phyloP scores from a whole-genome alignment of 345 rosid genomes.

The Clarkia xantiana region DNA sequence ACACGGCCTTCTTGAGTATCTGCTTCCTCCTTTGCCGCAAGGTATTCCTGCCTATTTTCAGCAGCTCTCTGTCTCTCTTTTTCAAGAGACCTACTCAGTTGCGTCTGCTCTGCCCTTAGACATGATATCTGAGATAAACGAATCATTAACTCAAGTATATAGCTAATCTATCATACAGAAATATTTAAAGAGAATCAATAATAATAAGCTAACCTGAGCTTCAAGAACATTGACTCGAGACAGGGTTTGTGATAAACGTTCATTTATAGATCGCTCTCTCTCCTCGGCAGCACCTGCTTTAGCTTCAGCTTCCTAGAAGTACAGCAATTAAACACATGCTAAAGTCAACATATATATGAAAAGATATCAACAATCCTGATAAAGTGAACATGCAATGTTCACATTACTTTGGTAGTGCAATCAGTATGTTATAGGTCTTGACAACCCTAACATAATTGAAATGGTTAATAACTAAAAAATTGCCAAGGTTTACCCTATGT shows the following conservation, averaged over 20 bases:
- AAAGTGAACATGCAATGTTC: no score
- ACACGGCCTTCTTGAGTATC: conserved; percentile 90
- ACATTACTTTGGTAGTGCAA: no score
- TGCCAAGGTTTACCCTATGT: no score
- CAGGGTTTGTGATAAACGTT: conserved; percentile 89
- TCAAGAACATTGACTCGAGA: conserved; percentile 95
- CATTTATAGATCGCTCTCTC: conserved; percentile 76
- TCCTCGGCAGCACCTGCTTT: conserved; percentile 92
- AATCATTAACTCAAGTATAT: conserved; percentile 11
- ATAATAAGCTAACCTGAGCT: conserved; percentile 58
- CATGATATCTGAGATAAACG: conserved; percentile 66
- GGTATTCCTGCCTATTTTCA: conserved; percentile 91
- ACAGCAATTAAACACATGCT: neutral
- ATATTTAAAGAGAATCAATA: conserved; percentile 7
- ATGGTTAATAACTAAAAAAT: no score
- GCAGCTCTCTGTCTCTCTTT: conserved; percentile 98
- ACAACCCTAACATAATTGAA: no score
- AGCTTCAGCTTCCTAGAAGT: conserved; percentile 75
- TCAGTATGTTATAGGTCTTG: no score
- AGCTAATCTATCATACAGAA: neutral
- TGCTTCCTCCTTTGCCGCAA: conserved; percentile 95
- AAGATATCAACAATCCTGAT: neutral
- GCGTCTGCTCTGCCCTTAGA: conserved; percentile 89
- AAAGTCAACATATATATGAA: neutral
- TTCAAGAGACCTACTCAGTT: conserved; percentile 83